A percentile compares a stretch with the other conserved stretches of the same genome.
These are phyloP conservation scores for Lasiodiplodia sp. DNA, from an alignment of 2,329 filamentous ascomycete species.

Conservation along the genomic window DNA sequence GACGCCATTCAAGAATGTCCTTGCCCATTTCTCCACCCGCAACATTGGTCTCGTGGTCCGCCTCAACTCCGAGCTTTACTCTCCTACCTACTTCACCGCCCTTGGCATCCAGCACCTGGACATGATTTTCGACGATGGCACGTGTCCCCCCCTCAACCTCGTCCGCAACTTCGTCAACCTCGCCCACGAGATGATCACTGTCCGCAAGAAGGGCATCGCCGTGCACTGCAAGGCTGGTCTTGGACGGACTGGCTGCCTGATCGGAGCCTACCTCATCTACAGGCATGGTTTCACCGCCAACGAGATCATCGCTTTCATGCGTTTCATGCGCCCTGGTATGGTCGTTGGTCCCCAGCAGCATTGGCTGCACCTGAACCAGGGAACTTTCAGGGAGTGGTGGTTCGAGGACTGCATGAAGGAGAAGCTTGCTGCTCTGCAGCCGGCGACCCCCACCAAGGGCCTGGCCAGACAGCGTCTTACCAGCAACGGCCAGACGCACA, in stretches of 20 bases:
- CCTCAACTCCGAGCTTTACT: constrained; percentile 95
- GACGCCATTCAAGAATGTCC: constrained; percentile 92
- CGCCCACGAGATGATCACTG: constrained; percentile 91
- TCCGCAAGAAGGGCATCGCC: constrained; percentile 90
- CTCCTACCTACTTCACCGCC: constrained; percentile 94
- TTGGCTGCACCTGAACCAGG: constrained; percentile 97
- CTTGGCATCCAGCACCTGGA: constrained; percentile 94
- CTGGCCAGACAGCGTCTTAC: constrained; percentile 57
- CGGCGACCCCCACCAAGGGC: constrained; percentile 65
- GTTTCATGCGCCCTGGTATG: constrained; percentile 99
- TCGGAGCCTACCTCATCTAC: constrained; percentile 97
- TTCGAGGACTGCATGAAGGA: constrained; percentile 79
- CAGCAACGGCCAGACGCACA: constrained; percentile 75
- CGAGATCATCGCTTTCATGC: constrained; percentile 97
- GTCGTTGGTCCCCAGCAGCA: constrained; percentile 98
- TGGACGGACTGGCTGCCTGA: constrained; percentile 92
- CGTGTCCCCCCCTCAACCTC: constrained; percentile 86
- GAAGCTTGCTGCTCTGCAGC: constrained; percentile 71
- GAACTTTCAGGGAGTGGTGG: constrained; percentile 98
- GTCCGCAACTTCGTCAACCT: constrained; percentile 95
- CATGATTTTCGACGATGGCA: constrained; percentile 99
- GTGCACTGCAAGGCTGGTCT: constrained; percentile 99
- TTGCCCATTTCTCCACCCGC: constrained; percentile 85
- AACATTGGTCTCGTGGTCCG: constrained; percentile 94
- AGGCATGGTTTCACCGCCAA: constrained; percentile 96